These are phyloP conservation scores for Cercospora citrullina DNA, from an alignment of 2,329 filamentous ascomycete genomes.

Conservation along the genomic window DNA sequence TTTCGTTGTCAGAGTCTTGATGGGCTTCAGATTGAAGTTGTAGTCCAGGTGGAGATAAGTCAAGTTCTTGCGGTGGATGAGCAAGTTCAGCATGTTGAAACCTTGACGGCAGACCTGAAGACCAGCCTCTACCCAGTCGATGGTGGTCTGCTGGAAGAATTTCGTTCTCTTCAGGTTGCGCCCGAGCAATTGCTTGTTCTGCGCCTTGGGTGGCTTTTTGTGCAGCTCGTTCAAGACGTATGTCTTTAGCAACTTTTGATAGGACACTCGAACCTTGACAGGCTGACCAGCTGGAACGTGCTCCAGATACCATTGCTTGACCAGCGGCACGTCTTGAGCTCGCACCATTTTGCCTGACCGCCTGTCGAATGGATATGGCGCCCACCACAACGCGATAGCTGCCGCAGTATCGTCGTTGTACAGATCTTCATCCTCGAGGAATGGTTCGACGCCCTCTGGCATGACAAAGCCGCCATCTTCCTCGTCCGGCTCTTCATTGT, in stretches of 20 bases:
- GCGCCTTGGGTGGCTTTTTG: constrained; percentile 90
- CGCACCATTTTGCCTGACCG: constrained; percentile 94
- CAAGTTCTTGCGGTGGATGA: constrained; percentile 97
- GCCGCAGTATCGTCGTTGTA: constrained; percentile 86
- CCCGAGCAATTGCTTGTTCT: constrained; percentile 91
- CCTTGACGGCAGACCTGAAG: constrained; percentile 96
- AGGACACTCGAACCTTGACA: constrained; percentile 95
- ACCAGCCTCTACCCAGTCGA: constrained; percentile 98
- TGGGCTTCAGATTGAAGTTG: constrained; percentile 98
- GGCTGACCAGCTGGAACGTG: constrained; percentile 89
- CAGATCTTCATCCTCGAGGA: constrained; percentile 83
- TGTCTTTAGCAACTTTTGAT: constrained; percentile 95
- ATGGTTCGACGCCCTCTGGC: constrained; percentile 77
- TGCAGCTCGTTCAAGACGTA: constrained; percentile 96
- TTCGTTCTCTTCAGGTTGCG: constrained; percentile 92
- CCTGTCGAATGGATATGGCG: constrained; percentile 91
- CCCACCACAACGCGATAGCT: constrained; percentile 96
- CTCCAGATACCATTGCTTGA: constrained; percentile 98
- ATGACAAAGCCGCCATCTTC: constrained; percentile 64
- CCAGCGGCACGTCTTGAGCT: constrained; percentile 91
- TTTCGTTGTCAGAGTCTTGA: constrained; percentile 97
- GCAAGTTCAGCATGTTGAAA: constrained; percentile 97
- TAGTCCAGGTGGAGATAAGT: constrained; percentile 98
- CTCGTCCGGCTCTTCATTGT: constrained; percentile 72
- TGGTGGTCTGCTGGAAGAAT: constrained; percentile 99